Conservation (phyloP, 2,329 filamentous ascomycete genomes). For the Lanzia echinophila region DNA sequence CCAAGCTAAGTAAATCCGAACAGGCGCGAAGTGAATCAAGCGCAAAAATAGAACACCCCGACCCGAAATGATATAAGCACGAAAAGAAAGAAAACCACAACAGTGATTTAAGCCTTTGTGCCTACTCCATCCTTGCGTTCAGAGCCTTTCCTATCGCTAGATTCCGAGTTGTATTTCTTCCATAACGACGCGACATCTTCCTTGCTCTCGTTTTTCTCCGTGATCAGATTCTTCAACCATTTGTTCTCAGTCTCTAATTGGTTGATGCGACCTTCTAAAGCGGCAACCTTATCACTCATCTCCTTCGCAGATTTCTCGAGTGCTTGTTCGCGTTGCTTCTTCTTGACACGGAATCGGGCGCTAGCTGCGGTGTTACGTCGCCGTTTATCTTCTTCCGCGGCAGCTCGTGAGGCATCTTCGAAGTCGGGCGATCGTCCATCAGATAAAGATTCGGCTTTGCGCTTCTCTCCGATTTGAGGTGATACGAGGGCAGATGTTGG, state of each 20-base stretch:
- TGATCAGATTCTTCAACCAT: conserved; percentile 73
- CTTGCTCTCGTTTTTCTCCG: conserved; percentile 64
- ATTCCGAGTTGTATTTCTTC: conserved; percentile 34
- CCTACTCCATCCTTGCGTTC: conserved; percentile 30
- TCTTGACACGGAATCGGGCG: conserved; percentile 87
- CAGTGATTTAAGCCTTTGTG: conserved; percentile 21
- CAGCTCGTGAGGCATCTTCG: conserved; percentile 65
- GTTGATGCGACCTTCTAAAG: conserved; percentile 64
- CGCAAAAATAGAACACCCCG: conserved; percentile 1
- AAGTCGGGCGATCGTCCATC: conserved; percentile 37
- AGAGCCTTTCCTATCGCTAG: conserved; percentile 24
- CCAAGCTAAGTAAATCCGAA: background rate
- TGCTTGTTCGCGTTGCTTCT: conserved; percentile 89
- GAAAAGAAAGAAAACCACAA: background rate
- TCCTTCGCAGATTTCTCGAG: conserved; percentile 78
- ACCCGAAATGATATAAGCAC: background rate
- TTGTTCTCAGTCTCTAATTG: conserved; percentile 80
- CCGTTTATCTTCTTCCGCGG: conserved; percentile 85
- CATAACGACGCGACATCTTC: conserved; percentile 36
- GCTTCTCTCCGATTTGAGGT: conserved; percentile 26
- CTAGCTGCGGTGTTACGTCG: conserved; percentile 83
- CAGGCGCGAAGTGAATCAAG: conserved; percentile 14
- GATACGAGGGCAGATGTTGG: conserved; percentile 21
- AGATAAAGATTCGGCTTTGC: conserved; percentile 30
- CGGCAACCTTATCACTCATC: conserved; percentile 70